Base-by-base conservation (phyloP, 805 yeast species). In the Myxozyma udenii region DNA sequence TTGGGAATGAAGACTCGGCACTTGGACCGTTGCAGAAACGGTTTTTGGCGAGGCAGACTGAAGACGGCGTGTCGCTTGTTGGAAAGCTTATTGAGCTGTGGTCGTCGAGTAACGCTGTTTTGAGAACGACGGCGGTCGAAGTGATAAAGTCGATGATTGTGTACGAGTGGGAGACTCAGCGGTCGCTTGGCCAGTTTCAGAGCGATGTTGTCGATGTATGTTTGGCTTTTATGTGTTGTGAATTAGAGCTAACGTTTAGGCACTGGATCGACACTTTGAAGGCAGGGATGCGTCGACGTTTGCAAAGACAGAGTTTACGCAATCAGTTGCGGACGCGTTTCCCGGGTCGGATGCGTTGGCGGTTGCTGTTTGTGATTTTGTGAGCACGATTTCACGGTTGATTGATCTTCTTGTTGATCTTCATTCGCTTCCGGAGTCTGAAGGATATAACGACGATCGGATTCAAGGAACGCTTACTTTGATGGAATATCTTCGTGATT, bases 361-460 rank as follows among this genome's bases (percentile, higher is more conserved):
- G 9, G 9, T 11, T 23, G 50, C 45, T 18, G 51, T 84, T 48
- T 75, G 74, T 50, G 79, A 77, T 39, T 61, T 86, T 35, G 68
- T 79, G 23, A 55, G 57, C 22, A 55, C 64, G 21, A 46, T 66
- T 18, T 61, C 66, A 22, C 83, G 80, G 22, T 85, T 86, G 67
- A 68, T 87, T 51, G 79, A 75, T 48, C 79, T 81, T 14, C 74
- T 85, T 62, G 75, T 79, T 55, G 87, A 85, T 62, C 77, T 85
- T 61, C 78, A 78, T 61, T 77, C 78, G 51, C 87, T 88, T 51
- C 96, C 96, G 12, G 77, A 75, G 42, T 89, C 89, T 18, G 82
- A 82, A 38, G 95, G 87, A 63, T 89, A 85, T 67, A 91, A 85
- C 62, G 91, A 86, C 66, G 96, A 88, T 67, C 75, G 95, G 63